Evolutionary conservation across 345 rosid genomes (phyloP).

Genomic region (Camelina sativa): DNA sequence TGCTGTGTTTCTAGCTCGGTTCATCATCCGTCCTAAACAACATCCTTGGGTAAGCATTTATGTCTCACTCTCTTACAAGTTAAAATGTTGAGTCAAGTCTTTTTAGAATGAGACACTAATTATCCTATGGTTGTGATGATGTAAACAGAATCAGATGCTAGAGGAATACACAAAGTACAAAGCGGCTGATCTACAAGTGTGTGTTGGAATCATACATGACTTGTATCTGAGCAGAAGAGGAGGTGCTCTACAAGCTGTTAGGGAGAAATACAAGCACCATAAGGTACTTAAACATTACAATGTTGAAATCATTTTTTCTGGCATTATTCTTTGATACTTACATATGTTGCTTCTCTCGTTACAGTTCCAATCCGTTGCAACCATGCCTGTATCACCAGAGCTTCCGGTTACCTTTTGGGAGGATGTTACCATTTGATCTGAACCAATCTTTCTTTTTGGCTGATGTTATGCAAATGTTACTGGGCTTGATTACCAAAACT

Average conservation of each 20-base stretch:
- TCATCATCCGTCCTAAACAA: slow-evolving; percentile 54
- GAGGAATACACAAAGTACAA: slow-evolving; percentile 56
- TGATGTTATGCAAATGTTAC: background rate
- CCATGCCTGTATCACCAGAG: slow-evolving; percentile 61
- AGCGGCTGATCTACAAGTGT: slow-evolving; percentile 50
- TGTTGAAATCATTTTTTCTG: background rate
- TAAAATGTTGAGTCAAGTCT: background rate
- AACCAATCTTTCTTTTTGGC: background rate
- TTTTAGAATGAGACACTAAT: background rate
- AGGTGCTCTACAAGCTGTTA: slow-evolving; percentile 56
- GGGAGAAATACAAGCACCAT: slow-evolving; percentile 80
- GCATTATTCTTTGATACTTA: background rate
- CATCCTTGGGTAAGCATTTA: slow-evolving; percentile 76
- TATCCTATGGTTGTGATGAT: background rate
- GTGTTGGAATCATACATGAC: slow-evolving; percentile 40
- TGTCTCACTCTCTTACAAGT: background rate
- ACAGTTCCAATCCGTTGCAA: slow-evolving; percentile 76
- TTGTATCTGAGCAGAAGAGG: slow-evolving; percentile 45
- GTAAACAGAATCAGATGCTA: slow-evolving; percentile 52
- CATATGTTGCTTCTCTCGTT: slow-evolving; percentile 12
- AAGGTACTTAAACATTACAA: slow-evolving; percentile 49
- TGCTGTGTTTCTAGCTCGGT: slow-evolving; percentile 71
- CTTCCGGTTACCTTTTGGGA: slow-evolving; percentile 55
- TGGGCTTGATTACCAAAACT: background rate
- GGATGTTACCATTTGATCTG: slow-evolving; percentile 42